Conservation (phyloP, 1,284 basidiomycete species). For the Malassezia yamatoensis region DNA sequence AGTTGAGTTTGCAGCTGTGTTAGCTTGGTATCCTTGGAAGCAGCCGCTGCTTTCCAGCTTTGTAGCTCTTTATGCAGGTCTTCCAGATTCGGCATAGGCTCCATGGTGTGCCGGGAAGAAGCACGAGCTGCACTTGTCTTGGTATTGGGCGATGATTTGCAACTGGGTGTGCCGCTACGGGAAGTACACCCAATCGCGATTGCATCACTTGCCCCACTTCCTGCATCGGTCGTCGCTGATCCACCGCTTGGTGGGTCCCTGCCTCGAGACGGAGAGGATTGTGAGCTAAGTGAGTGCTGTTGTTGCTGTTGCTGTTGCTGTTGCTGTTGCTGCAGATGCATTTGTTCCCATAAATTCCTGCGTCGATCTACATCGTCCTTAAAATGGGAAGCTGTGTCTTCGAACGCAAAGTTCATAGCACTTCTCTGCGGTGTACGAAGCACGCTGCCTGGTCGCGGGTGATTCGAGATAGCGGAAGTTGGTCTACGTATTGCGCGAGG, state of each 20-base stretch:
- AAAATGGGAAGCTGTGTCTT: neutral
- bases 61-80: neutral
- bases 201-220: neutral
- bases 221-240: neutral
- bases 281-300: neutral
- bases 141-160: too few relatives aligned
- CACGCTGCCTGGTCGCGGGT: conserved; percentile 3
- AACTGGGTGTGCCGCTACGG: neutral
- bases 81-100: neutral
- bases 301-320: neutral
- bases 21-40: neutral
- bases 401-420: neutral
- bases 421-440: neutral
- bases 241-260: neutral
- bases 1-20: neutral
- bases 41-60: conserved; percentile 15
- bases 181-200: neutral
- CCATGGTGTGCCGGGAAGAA: too few relatives aligned
- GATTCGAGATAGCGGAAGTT: conserved; percentile 1
- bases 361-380: neutral
- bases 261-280: neutral
- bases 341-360: conserved; percentile 21
- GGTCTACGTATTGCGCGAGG: conserved; percentile 3
- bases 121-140: too few relatives aligned
- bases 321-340: conserved; percentile 19